These are phyloP conservation scores for Hygrocybe coccinea DNA, from an alignment of 768 basidiomycete species.

Conservation along the genomic window DNA sequence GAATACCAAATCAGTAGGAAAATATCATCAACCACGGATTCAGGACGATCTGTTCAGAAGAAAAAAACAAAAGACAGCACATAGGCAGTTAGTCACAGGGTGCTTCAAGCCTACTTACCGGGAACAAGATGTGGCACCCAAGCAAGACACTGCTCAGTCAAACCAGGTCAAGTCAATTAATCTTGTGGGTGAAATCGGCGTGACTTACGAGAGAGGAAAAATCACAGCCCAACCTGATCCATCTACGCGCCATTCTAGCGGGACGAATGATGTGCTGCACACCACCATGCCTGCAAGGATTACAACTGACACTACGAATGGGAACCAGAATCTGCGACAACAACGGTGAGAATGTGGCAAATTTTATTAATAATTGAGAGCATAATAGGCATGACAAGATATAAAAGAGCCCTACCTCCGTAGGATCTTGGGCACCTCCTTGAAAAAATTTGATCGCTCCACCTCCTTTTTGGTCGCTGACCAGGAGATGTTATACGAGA, in stretches of 20 bases:
- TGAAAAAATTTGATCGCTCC: conserved; percentile 82
- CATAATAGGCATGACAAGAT: conserved; percentile 22
- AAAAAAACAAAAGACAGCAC: conserved; percentile 2
- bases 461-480: conserved; percentile 74
- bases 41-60: conserved; percentile 34
- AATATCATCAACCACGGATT: conserved; percentile 64
- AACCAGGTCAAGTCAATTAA: conserved; percentile 6
- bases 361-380: too few relatives aligned
- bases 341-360: conserved; percentile 18
- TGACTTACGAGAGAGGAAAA: conserved; percentile 57
- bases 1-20: conserved; percentile 40
- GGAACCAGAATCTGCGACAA: conserved; percentile 53
- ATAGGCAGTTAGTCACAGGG: too few relatives aligned
- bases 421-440: conserved; percentile 80
- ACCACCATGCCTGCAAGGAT: conserved; percentile 58
- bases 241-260: conserved; percentile 51
- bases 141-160: conserved; percentile 24
- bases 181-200: neutral
- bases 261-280: conserved; percentile 44
- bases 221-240: conserved; percentile 68
- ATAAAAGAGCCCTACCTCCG: conserved; percentile 48
- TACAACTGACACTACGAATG: conserved; percentile 46
- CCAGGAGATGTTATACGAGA: conserved; percentile 54
- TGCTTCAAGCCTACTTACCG: conserved; percentile 35
- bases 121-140: conserved; percentile 66